Percentiles rank a stretch among this genome's conserved stretches.
Conservation (phyloP, 2,329 filamentous ascomycete species). For the Aureobasidium uvarum region DNA sequence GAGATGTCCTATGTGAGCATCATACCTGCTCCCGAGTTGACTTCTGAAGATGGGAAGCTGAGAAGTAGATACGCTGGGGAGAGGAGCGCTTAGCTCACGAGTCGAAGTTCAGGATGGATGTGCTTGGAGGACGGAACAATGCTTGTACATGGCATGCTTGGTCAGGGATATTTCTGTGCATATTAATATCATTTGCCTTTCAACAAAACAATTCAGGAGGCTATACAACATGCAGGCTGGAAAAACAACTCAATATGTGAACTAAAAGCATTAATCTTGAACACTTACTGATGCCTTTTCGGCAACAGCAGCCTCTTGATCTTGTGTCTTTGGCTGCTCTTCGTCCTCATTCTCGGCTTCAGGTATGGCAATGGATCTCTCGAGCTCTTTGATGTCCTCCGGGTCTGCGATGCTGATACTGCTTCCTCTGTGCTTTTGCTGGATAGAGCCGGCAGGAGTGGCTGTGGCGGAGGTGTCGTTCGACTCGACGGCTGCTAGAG, state of each 20-base stretch:
- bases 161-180: background rate
- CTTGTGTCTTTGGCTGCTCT: conserved; percentile 31
- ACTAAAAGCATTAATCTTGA: conserved; percentile 36
- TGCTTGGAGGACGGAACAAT: background rate
- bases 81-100: background rate
- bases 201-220: conserved; percentile 4
- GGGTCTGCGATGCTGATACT: conserved; percentile 33
- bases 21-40: conserved; percentile 3
- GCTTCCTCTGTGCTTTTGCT: conserved; percentile 32
- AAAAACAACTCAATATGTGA: background rate
- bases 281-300: conserved; percentile 41
- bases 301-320: conserved; percentile 34
- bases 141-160: background rate
- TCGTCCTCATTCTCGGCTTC: conserved; percentile 34
- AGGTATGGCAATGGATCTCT: conserved; percentile 34
- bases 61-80: background rate
- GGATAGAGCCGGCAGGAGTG: conserved; percentile 21
- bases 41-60: background rate
- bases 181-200: background rate
- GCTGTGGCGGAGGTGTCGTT: conserved; percentile 17
- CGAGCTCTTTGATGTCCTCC: conserved; percentile 39
- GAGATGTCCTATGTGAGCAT: conserved; percentile 2
- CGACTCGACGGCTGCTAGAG: conserved; percentile 20
- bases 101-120: background rate
- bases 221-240: background rate